Base-by-base conservation (phyloP, 2,329 filamentous ascomycete genomes). In the Achaetomium macrosporum region DNA sequence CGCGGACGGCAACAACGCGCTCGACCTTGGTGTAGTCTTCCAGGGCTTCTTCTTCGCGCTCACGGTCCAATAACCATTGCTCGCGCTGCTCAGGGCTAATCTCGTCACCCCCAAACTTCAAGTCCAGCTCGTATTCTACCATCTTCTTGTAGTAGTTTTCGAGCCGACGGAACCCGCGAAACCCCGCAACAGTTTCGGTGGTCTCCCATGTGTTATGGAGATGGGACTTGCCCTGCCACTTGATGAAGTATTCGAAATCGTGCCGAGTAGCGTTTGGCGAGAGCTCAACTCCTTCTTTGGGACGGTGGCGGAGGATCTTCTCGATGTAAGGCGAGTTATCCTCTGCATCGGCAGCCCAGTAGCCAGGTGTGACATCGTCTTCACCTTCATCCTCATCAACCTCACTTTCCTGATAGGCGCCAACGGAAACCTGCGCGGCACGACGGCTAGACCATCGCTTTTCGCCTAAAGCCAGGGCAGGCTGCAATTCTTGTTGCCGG, bases 131-230 rank as follows among this genome's bases (percentile, higher is more conserved):
- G 59, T 87, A 82, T 59, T 86, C 81, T 47, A 96, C 83, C 39
- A 87, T 76, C 68, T 91, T 95, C 63, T 85, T 84, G 70, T 88
- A 91, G 73, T 97, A 99, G 68, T 99, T 99, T 65, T 97, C 93
- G 8, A 99, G 78, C 54, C 91, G 90, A 45, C 91, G 88, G 60
- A 86, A 85, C 56, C 93, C 92, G 57, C 89, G 88, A 66, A 85
- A 87, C n/a, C 84, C 81, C 20, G 82, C 78, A 29, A 96, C 80
- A 17, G 76, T 80, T 51, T 88, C 84, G 54, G 85, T 85, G 0
- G 84, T 85, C 69, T 97, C 91, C 92, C 93, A 99, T 0, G 90
- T 95, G 52, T 95, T 88, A 73, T 99, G 93, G 62, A 95, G 85
- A 67, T 99, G 90, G 11, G 93, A 95, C 70, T 90, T 89, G 60